Conservation (phyloP, 2,329 filamentous ascomycete genomes). For the Neurospora sp. region DNA sequence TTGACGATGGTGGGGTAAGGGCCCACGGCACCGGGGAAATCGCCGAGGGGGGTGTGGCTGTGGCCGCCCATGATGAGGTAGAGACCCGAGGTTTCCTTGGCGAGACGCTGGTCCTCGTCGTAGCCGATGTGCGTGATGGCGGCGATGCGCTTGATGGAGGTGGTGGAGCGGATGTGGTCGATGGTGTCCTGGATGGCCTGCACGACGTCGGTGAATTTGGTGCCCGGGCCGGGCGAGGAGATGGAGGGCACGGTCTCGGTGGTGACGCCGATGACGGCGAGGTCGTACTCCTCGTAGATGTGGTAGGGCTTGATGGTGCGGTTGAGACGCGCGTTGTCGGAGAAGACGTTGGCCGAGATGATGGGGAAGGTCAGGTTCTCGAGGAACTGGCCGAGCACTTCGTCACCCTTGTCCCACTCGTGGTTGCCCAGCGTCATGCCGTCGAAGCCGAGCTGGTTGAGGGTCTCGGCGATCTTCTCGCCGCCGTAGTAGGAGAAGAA, state of each 20-base stretch:
- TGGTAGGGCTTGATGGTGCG: conserved; percentile 55
- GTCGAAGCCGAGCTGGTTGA: conserved; percentile 57
- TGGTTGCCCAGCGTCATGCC: conserved; percentile 60
- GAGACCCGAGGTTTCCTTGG: conserved; percentile 49
- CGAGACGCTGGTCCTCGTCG: conserved; percentile 51
- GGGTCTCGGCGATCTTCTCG: conserved; percentile 56
- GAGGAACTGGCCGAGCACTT: conserved; percentile 50
- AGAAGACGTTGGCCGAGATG: conserved; percentile 52
- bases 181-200: conserved; percentile 50
- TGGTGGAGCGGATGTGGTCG: conserved; percentile 49
- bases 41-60: conserved; percentile 49
- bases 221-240: conserved; percentile 46
- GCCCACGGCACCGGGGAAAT: conserved; percentile 46
- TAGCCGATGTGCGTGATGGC: conserved; percentile 60
- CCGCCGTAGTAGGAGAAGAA: conserved; percentile 58
- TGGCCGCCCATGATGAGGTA: conserved; percentile 59
- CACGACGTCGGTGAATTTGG: conserved; percentile 47
- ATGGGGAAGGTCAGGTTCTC: conserved; percentile 55
- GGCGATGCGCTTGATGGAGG: conserved; percentile 53
- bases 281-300: conserved; percentile 48
- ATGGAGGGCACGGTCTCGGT: conserved; percentile 49
- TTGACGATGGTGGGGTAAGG: conserved; percentile 53
- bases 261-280: conserved; percentile 56
- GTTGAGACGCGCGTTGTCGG: conserved; percentile 48
- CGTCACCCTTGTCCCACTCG: conserved; percentile 56